Evolutionary conservation across 805 yeast genomes (phyloP), one percentile per base, ranked within the genome.

Genomic region (Jamesozyma rosinii): DNA sequence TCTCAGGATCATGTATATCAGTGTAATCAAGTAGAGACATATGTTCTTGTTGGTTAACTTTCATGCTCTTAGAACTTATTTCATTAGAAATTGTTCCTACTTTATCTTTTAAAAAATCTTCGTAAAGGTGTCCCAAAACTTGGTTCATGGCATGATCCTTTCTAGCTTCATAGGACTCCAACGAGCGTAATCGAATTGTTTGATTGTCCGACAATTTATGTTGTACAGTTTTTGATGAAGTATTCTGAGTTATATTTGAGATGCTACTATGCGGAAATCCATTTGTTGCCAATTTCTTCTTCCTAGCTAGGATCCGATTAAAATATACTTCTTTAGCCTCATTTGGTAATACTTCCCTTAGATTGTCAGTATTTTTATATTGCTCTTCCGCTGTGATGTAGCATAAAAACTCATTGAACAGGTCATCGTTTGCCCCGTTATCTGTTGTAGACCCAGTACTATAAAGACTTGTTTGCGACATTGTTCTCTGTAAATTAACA

Each of bases 391-490:
- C 47, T 14, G 43, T 32, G 4, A 48, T 21, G 18, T 29, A 41
- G 5, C n/a, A 5, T 11, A 43, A 21, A 35, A 48, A 44, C 18
- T 48, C 51, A 40, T 45, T 43, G 32, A 43, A 44, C 2, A 46
- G 43, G 14, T 43, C 49, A 20, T 38, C 42, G 22, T 40, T 35
- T 8, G 27, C 13, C 21, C 8, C 5, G 15, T 41, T n/a, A 5
- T 19, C 10, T 20, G 37, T 6, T 5, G 48, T 44, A 1, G 52
- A 44, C 4, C 44, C 46, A 1, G 46, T 43, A 37, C 49, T 47
- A 35, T 47, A 49, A 18, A 38, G 27, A 45, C 52, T 49, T 30
- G 51, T 43, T 32, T 47, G 51, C 2, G 52, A 49, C 9, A 43
- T 17, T 1, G 46, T 39, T 36, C 49, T 36, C n/a, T 41, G 49